Conservation (phyloP, 2,329 filamentous ascomycete genomes). For the Calonectria ilicicola region DNA sequence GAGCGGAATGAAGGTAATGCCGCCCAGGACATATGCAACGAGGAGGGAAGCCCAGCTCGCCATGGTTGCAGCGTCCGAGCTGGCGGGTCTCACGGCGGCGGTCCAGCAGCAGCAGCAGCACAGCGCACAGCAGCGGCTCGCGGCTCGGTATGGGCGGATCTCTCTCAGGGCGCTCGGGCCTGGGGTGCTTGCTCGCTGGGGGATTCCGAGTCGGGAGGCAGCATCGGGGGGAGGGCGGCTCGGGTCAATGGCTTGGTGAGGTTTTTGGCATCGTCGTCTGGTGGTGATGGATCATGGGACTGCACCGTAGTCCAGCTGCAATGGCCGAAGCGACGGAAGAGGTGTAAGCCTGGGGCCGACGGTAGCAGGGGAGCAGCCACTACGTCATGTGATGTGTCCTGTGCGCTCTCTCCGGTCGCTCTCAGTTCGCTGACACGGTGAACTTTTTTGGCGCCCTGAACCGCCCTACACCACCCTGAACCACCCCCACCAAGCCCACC, state of each 20-base stretch:
- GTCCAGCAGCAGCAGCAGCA: conserved; percentile 15
- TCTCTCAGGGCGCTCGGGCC: conserved; percentile 13
- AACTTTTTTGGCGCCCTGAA: background rate
- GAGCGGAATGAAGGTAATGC: conserved; percentile 87
- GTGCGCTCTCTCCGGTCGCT: conserved; percentile 1
- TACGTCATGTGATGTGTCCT: conserved; percentile 41
- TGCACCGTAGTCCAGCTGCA: background rate
- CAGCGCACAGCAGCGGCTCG: conserved; percentile 3
- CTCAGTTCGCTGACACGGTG: background rate
- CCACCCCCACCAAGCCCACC: conserved; percentile 15
- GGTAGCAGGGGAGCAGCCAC: conserved; percentile 23
- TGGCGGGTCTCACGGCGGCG: conserved; percentile 31
- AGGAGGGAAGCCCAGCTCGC: conserved; percentile 70
- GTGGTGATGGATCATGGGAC: conserved; percentile 18
- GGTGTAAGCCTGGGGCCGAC: conserved; percentile 14
- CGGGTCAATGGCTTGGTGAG: conserved; percentile 10
- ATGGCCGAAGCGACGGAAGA: background rate
- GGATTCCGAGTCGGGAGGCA: conserved; percentile 14
- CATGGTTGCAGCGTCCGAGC: conserved; percentile 54
- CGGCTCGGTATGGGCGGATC: conserved; percentile 7
- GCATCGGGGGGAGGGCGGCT: conserved; percentile 11
- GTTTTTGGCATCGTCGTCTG: conserved; percentile 12
- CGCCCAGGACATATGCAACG: conserved; percentile 84
- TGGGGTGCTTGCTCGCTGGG: conserved; percentile 21
- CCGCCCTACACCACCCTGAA: background rate